phyloP scores from a whole-genome alignment of 176 grass and related monocot species.

The Bonia amplexicaulis region DNA sequence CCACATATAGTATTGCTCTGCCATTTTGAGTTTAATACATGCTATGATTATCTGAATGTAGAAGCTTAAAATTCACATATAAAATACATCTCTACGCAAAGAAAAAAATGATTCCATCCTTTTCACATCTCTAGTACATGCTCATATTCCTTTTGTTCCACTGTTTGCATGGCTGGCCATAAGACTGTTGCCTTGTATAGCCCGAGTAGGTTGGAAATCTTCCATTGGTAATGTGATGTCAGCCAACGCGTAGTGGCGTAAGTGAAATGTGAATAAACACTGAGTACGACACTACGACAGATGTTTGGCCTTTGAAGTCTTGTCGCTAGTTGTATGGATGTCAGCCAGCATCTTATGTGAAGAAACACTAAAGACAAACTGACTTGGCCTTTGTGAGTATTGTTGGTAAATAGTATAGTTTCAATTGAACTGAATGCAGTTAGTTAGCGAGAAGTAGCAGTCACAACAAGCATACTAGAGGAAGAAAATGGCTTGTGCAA shows the following conservation, averaged over 20 bases:
- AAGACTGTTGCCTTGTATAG: neutral
- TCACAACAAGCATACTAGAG: too few relatives aligned
- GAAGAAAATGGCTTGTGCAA: too few relatives aligned
- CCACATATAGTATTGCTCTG: neutral
- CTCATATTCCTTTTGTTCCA: neutral
- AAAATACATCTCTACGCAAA: neutral
- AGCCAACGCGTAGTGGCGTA: neutral
- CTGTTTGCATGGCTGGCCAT: neutral
- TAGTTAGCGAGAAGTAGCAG: too few relatives aligned
- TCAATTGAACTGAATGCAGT: neutral
- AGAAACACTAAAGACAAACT: neutral
- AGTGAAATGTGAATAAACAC: constrained; percentile 1
- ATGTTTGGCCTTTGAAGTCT: neutral
- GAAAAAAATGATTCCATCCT: neutral
- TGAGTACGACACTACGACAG: neutral
- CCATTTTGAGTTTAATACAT: neutral
- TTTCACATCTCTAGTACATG: neutral
- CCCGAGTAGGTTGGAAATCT: neutral
- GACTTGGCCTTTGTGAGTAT: neutral
- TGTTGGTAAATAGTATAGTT: neutral
- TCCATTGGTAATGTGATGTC: neutral
- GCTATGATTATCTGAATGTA: neutral
- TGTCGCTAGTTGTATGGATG: neutral
- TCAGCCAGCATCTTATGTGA: neutral
- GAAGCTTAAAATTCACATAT: neutral